Conservation (phyloP, 768 basidiomycete species). For the Sistotremastrum suecicum region DNA sequence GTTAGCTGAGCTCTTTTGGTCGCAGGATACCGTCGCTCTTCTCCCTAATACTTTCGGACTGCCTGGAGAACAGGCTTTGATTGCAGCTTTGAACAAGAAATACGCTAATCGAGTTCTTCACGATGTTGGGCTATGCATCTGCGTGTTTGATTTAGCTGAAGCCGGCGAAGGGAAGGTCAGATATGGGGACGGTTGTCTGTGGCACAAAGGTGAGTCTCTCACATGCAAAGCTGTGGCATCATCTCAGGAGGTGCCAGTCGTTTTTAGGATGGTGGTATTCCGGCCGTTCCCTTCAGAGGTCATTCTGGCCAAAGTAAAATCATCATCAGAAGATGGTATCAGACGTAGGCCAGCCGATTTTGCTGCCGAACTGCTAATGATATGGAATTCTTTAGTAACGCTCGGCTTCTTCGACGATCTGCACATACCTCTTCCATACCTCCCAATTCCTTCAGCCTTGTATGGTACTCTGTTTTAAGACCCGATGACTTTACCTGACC, state of each 20-base stretch:
- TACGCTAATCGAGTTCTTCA: conserved; percentile 88
- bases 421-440: conserved; percentile 62
- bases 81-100: conserved; percentile 83
- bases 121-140: conserved; percentile 84
- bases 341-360: conserved; percentile 38
- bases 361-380: background rate
- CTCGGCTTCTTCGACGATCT: conserved; percentile 93
- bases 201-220: conserved; percentile 70
- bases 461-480: conserved; percentile 20
- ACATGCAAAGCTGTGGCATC: conserved; percentile 1
- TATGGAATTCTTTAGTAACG: conserved; percentile 37
- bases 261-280: conserved; percentile 84
- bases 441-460: conserved; percentile 77
- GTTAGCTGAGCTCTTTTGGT: no score
- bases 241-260: conserved; percentile 31
- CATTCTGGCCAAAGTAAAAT: conserved; percentile 77
- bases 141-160: conserved; percentile 75
- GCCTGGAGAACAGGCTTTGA: conserved; percentile 66
- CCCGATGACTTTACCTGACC: background rate
- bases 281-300: conserved; percentile 86
- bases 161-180: conserved; percentile 86
- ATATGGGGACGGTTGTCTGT: conserved; percentile 88
- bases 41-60: conserved; percentile 75
- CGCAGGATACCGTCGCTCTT: conserved; percentile 82
- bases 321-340: conserved; percentile 74